These are phyloP conservation scores for Rhododendron mucronatum DNA, from an alignment of 148 eudicot genomes.

Conservation along the genomic window DNA sequence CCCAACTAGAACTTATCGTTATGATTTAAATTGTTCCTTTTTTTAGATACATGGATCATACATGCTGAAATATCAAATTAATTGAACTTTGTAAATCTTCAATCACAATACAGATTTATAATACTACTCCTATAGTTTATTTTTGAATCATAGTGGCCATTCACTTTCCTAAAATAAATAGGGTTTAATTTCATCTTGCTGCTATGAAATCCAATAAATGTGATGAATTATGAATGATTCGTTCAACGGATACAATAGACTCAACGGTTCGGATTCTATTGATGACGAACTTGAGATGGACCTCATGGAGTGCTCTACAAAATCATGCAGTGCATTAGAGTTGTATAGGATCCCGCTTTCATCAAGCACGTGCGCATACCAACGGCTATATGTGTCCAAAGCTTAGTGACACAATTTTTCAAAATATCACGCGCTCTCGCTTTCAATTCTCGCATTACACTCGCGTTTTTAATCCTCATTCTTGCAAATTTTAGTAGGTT, in stretches of 20 bases:
- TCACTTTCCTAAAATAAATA: too few species aligned
- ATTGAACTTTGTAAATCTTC: not conserved
- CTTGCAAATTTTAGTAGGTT: too few species aligned
- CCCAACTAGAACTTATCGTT: not conserved
- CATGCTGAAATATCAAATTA: not conserved
- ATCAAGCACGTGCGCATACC: not conserved
- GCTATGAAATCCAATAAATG: too few species aligned
- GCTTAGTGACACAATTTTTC: too few species aligned
- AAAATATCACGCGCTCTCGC: too few species aligned
- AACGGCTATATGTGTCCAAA: not conserved
- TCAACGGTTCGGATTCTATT: not conserved
- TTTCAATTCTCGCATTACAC: too few species aligned
- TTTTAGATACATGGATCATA: not conserved
- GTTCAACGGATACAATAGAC: not conserved
- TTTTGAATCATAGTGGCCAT: not conserved
- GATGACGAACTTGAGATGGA: not conserved
- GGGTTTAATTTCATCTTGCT: too few species aligned
- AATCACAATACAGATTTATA: not conserved
- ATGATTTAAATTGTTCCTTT: not conserved
- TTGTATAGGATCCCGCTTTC: not conserved
- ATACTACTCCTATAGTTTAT: not conserved
- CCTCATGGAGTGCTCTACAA: not conserved
- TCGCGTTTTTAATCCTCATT: too few species aligned
- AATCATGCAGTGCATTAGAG: not conserved
- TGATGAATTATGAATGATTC: not conserved